Percentiles rank a stretch among this genome's conserved stretches.
Conservation (phyloP, 2,329 filamentous ascomycete genomes). For the Sporothrix globosa region DNA sequence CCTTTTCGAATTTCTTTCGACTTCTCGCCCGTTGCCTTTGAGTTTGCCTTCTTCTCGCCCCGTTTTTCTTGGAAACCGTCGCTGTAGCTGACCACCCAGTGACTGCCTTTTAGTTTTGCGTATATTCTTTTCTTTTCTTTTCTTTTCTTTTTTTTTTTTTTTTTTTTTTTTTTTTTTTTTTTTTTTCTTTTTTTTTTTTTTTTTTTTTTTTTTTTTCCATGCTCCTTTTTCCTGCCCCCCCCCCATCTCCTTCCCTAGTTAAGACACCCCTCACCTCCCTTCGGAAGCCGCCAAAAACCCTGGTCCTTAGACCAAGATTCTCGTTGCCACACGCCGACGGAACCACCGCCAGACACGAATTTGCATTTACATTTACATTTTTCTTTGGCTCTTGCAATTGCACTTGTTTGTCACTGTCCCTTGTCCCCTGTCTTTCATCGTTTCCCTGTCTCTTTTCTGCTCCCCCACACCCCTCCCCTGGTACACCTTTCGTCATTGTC, state of each 20-base stretch:
- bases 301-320: conserved; percentile 13
- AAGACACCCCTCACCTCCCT: neutral
- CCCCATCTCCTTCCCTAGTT: neutral
- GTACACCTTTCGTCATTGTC: conserved; percentile 2
- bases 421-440: neutral
- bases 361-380: neutral
- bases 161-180: neutral
- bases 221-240: neutral
- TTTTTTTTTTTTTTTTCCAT: neutral
- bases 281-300: conserved; percentile 17
- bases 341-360: neutral
- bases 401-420: neutral
- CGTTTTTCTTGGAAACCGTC: neutral
- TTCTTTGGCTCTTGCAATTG: too few species aligned
- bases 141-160: conserved; percentile 5
- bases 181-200: neutral
- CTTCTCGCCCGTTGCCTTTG: neutral
- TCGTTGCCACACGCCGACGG: conserved; percentile 27
- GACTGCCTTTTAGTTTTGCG: neutral
- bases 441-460: neutral
- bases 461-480: conserved; percentile 2
- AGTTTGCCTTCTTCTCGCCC: neutral
- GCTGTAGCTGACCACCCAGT: neutral
- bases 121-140: too few species aligned
- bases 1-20: neutral